Percentiles rank a stretch among this genome's conserved stretches.
Conservation (phyloP, 1,139 yeast genomes). For the Yueomyces sp. region DNA sequence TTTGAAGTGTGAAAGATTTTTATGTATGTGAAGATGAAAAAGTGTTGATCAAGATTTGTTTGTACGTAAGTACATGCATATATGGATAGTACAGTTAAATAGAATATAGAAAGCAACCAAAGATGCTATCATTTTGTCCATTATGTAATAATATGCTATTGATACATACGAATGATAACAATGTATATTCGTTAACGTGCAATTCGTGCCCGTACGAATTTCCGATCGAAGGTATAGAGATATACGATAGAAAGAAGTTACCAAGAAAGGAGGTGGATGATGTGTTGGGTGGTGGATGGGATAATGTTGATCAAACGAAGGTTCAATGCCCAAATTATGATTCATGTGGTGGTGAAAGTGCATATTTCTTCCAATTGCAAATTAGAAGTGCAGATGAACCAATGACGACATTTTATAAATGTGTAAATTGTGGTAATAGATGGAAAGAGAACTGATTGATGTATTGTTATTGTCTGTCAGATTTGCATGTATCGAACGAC, state of each 20-base stretch:
- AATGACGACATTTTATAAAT: conserved; percentile 92
- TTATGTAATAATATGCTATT: conserved; percentile 83
- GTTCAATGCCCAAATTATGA: conserved; percentile 80
- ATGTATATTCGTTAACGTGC: conserved; percentile 45
- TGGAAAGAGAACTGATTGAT: conserved; percentile 85
- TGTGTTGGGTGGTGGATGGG: conserved; percentile 98
- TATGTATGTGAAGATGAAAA: too few relatives aligned
- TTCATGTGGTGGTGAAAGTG: conserved; percentile 77
- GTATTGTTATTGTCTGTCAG: neutral
- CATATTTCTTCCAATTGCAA: conserved; percentile 93
- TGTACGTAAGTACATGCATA: too few relatives aligned
- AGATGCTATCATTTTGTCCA: conserved; percentile 88
- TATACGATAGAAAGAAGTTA: conserved; percentile 72
- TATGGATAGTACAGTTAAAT: too few relatives aligned
- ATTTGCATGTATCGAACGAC: too few relatives aligned
- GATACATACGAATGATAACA: conserved; percentile 27
- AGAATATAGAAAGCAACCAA: neutral
- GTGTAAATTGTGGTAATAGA: conserved; percentile 84
- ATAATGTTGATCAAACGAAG: conserved; percentile 82
- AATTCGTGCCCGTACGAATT: conserved; percentile 93
- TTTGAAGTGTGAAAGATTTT: too few relatives aligned
- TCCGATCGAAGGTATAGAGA: conserved; percentile 68
- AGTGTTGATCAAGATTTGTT: too few relatives aligned
- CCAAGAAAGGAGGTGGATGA: conserved; percentile 90
- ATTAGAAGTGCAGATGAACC: conserved; percentile 72